Conservation (phyloP, 2,329 filamentous ascomycete genomes). For the Cladorrhinum sp. region DNA sequence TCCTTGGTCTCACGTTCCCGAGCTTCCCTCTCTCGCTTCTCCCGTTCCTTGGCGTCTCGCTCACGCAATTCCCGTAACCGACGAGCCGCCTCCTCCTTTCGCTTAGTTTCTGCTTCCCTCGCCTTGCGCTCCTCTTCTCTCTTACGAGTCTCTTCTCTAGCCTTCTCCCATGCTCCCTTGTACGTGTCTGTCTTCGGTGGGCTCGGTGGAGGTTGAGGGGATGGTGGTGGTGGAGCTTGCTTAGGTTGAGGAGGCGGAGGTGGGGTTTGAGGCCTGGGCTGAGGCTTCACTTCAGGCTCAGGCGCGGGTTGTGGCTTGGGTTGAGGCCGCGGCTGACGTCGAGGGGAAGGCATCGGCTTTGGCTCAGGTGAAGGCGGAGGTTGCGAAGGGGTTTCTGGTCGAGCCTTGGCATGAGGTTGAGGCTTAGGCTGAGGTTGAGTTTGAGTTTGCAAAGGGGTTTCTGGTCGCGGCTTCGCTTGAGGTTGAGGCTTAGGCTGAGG, state of each 20-base stretch:
- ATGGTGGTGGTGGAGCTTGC: slow-evolving; percentile 22
- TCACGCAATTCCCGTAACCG: slow-evolving; percentile 39
- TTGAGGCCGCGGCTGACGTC: slow-evolving; percentile 9
- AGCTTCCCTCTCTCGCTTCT: slow-evolving; percentile 39
- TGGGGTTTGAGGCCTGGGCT: slow-evolving; percentile 17
- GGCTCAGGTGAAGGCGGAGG: slow-evolving; percentile 9
- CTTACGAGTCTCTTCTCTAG: slow-evolving; percentile 62
- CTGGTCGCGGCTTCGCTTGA: slow-evolving; percentile 20
- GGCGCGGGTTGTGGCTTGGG: too few relatives aligned
- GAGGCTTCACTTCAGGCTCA: too few relatives aligned
- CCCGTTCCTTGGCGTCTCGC: slow-evolving; percentile 40
- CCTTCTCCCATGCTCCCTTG: slow-evolving; percentile 63
- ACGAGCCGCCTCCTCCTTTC: slow-evolving; percentile 51
- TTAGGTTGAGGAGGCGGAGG: slow-evolving; percentile 14
- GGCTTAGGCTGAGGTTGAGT: slow-evolving; percentile 6
- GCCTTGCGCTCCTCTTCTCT: slow-evolving; percentile 62
- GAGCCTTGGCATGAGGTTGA: slow-evolving; percentile 3
- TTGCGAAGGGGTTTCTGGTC: slow-evolving; percentile 17
- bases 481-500: slow-evolving; percentile 5
- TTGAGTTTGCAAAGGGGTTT: slow-evolving; percentile 20
- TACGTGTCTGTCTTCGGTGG: slow-evolving; percentile 35
- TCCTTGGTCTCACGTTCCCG: slow-evolving; percentile 33
- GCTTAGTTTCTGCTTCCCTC: slow-evolving; percentile 54
- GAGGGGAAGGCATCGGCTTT: slow-evolving; percentile 2
- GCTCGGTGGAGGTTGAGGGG: slow-evolving; percentile 25